These are phyloP conservation scores for Rubia balearica DNA, from an alignment of 305 asterid species.

Conservation along the genomic window DNA sequence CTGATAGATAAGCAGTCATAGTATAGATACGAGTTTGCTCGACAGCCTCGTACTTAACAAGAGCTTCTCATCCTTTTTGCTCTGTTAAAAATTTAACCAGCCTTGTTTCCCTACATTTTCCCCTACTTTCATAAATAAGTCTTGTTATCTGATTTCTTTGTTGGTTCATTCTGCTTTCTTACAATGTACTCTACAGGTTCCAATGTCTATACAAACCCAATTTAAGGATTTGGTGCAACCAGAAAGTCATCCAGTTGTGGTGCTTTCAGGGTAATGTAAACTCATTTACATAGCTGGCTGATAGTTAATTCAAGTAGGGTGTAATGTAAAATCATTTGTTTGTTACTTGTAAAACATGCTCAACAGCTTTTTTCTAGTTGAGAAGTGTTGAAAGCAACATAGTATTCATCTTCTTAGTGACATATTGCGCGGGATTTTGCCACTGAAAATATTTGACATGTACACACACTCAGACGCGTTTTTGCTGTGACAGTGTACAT, in stretches of 20 bases:
- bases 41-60: background rate
- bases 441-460: background rate
- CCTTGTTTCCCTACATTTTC: background rate
- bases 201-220: slow-evolving; percentile 56
- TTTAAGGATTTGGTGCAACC: slow-evolving; percentile 48
- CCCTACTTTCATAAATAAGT: background rate
- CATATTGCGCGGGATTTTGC: background rate
- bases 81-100: slow-evolving; percentile 1
- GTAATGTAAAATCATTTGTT: background rate
- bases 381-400: slow-evolving; percentile 1
- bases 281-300: slow-evolving; percentile 15
- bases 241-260: slow-evolving; percentile 81
- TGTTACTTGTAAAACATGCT: background rate
- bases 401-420: background rate
- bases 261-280: slow-evolving; percentile 65
- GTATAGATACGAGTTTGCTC: background rate
- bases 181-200: slow-evolving; percentile 48
- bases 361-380: background rate
- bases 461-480: background rate
- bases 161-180: background rate
- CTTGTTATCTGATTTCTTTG: background rate
- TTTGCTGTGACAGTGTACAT: background rate
- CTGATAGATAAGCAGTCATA: background rate
- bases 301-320: background rate
- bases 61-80: background rate